Evolutionary conservation across 768 basidiomycete genomes (phyloP), one percentile per base, ranked within the genome.

Genomic region (Lactarius quietus): DNA sequence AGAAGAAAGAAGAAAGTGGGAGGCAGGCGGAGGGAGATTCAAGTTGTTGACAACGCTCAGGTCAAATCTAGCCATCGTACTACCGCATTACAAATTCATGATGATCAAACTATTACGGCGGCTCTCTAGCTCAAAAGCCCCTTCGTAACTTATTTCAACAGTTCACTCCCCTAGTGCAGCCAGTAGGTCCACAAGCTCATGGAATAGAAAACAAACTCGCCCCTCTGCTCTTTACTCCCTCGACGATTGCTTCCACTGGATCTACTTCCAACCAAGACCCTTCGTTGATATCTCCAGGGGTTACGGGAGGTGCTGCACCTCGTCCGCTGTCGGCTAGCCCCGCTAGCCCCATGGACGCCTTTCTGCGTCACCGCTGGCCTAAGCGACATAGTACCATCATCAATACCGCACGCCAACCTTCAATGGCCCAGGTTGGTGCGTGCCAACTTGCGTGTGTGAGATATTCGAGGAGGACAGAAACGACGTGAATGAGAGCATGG

Each of bases 371-470:
- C 66, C 84, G 81, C 70, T 86, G 83, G 10, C 82, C 82, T 73
- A 86, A 78, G 7, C 87, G 87, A 70, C 91, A 82, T 59, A 86
- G 74, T 20, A 91, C 78, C 28, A 89, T 82, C 8, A 82, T 82
- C 64, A 92, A 74, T n/a, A 90, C 85, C 14, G 91, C 91, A 39
- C 87, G 80, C 92, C 92, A 93, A 18, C 92, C 92, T 72, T 93
- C 92, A 29, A 88, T 62, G 4, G 78, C 75, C 68, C 70, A n/a
- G 69, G 57, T 28, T 70, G 70, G 18, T 64, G 72, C 3, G 66
- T 72, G 29, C 74, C 78, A 57, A 76, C 61, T 36, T 78, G 75
- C 26, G 76, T 72, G 39, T 73, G 39, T 1, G 80, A 78, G 18
- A 73, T 68, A 48, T 58, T 74, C 38, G 70, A 70, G 48, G 73